Percentiles rank a stretch among this genome's conserved stretches.
Conservation (phyloP, 2,329 filamentous ascomycete genomes). For the Phyllosticta citrichinensis region DNA sequence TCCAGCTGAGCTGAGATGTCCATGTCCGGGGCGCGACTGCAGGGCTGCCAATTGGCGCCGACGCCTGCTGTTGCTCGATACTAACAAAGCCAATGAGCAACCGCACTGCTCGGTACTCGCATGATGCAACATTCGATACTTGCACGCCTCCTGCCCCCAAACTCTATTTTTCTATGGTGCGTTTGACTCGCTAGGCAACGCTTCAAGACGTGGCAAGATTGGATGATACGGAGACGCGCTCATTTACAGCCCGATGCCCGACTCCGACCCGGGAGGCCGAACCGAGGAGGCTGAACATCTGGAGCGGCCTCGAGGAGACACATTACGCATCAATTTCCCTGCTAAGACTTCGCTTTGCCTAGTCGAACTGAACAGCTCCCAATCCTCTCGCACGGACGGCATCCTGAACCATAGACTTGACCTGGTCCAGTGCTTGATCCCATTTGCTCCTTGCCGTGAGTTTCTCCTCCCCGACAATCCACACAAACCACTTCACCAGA, state of each 20-base stretch:
- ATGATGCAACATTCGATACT: too few relatives aligned
- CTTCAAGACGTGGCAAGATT: too few relatives aligned
- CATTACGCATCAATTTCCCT: neutral
- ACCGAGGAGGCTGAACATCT: neutral
- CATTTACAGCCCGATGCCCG: neutral
- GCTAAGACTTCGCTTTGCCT: neutral
- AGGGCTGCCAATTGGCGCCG: too few relatives aligned
- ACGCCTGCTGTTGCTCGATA: too few relatives aligned
- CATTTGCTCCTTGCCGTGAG: slow-evolving; percentile 19
- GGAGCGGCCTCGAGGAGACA: neutral
- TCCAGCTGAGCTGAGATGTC: too few relatives aligned
- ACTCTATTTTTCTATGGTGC: too few relatives aligned
- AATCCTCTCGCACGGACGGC: slow-evolving; percentile 37
- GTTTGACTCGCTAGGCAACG: too few relatives aligned
- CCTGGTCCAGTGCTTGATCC: slow-evolving; percentile 26
- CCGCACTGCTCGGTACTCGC: too few relatives aligned
- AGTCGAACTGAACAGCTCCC: slow-evolving; percentile 32
- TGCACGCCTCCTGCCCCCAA: too few relatives aligned
- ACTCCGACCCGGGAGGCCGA: neutral
- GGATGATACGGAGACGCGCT: neutral
- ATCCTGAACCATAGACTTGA: slow-evolving; percentile 33
- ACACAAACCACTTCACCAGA: slow-evolving; percentile 55
- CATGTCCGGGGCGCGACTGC: too few relatives aligned
- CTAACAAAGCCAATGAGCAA: too few relatives aligned
- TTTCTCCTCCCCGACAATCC: slow-evolving; percentile 25